Base-by-base conservation (phyloP, 2,329 filamentous ascomycete species). In the Arthroderma sp. region DNA sequence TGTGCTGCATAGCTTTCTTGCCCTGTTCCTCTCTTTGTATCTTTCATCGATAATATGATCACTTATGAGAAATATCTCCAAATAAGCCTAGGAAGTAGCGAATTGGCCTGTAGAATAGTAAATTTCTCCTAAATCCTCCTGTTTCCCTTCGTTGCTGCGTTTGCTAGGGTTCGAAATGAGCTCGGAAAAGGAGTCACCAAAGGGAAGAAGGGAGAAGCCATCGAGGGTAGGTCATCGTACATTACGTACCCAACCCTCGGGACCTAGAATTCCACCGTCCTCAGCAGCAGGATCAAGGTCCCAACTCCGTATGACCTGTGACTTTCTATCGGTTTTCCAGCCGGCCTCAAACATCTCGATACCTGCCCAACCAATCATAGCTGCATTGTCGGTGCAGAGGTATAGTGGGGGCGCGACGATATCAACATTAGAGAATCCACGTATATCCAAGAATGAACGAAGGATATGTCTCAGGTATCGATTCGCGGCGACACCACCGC, bases 361-460 rank as follows among this genome's bases (percentile, higher is more conserved):
- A 0, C 86, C 93, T 0, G 91, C 79, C 91, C 93, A 97, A 1
- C 86, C 91, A 68, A 97, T 91, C 93, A 98, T 98, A 52, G 90
- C 88, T 11, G 93, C 93, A 71, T 98, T 97, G 67, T 98, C 93
- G 0, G 89, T 96, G 68, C 93, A 97, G 56, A 91, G 77, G 43
- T 78, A 76, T 8, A 81, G 71, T 2, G 90, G 90, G n/a, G 93
- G 91, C 57, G 86, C 87, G 31, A 85, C 72, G 6, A 96, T 70
- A 9, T 77, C 65, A 28, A 94, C 69, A 61, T 81, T 64, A 0
- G 68, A 66, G 66, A 82, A 85, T 0, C 87, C 87, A 44, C 86
- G 80, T n/a, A 76, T 79, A 61, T 85, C 79, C 43, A 96, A 74
- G 54, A 77, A 80, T n/a, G 69, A 70, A 1, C 75, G 72, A 1